phyloP scores from a whole-genome alignment of 1,139 yeast genomes.

The Blastobotrys aristatus region DNA sequence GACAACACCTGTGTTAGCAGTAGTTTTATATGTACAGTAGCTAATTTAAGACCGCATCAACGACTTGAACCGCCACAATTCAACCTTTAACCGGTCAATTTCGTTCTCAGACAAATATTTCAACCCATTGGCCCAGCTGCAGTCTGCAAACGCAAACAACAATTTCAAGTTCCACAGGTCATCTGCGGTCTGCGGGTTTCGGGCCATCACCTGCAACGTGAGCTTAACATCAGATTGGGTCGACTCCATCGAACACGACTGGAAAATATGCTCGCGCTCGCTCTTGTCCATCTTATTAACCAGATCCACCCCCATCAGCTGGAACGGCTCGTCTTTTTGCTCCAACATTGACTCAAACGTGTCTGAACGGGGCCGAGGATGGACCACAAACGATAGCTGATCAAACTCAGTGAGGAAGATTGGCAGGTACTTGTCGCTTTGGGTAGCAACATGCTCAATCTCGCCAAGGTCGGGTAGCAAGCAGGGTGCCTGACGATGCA shows the following conservation, averaged over 20 bases:
- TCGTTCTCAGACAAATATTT: constrained; percentile 5
- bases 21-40: too few species aligned
- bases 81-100: constrained; percentile 19
- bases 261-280: constrained; percentile 3
- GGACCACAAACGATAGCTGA: not conserved
- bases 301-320: not conserved
- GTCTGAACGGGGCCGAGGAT: constrained; percentile 9
- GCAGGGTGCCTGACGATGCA: constrained; percentile 51
- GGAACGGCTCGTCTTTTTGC: not conserved
- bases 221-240: constrained; percentile 54
- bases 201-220: constrained; percentile 46
- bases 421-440: constrained; percentile 45
- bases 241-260: constrained; percentile 26
- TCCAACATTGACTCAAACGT: constrained; percentile 4
- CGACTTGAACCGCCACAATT: constrained; percentile 14
- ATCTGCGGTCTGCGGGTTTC: constrained; percentile 43
- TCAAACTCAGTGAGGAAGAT: constrained; percentile 31
- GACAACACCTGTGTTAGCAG: too few species aligned
- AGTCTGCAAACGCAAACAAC: constrained; percentile 60
- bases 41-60: too few species aligned
- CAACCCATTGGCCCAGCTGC: constrained; percentile 8
- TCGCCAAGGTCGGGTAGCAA: constrained; percentile 57
- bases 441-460: constrained; percentile 40
- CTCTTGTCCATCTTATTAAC: not conserved
- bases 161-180: constrained; percentile 65